These are phyloP conservation scores for Macrolepiota dolichaula DNA, from an alignment of 768 basidiomycete genomes.

Conservation along the genomic window DNA sequence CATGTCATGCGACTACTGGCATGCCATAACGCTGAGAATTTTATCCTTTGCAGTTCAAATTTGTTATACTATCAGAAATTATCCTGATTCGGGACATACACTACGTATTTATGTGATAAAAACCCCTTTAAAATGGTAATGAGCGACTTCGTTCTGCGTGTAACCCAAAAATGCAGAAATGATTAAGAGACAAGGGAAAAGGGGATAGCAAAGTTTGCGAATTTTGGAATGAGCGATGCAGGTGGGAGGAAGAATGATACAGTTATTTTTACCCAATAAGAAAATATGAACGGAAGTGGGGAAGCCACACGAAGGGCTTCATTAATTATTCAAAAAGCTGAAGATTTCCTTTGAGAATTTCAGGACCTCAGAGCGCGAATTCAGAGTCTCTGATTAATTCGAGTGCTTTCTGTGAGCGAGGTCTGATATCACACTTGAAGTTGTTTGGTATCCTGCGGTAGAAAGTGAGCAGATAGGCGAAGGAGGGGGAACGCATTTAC, in stretches of 20 bases:
- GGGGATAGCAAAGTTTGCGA: background rate
- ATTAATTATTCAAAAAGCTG: background rate
- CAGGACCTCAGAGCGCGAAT: background rate
- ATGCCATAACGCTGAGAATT: too few relatives aligned
- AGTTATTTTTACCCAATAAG: background rate
- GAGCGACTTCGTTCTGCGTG: background rate
- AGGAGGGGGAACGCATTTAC: slow-evolving; percentile 26
- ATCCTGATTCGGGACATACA: too few relatives aligned
- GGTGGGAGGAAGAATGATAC: background rate
- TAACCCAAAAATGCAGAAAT: background rate
- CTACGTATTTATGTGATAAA: too few relatives aligned
- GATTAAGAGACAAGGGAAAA: background rate
- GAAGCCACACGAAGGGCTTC: background rate
- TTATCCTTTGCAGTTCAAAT: too few relatives aligned
- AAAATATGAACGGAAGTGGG: background rate
- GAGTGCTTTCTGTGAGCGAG: slow-evolving; percentile 43
- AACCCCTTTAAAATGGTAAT: too few relatives aligned
- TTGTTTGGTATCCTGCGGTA: slow-evolving; percentile 39
- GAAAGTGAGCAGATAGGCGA: background rate
- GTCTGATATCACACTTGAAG: slow-evolving; percentile 48
- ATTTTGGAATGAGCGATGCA: background rate
- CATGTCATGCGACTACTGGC: too few relatives aligned
- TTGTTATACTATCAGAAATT: too few relatives aligned
- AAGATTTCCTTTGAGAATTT: background rate
- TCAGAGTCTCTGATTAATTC: slow-evolving; percentile 35